A percentile compares a stretch with the other conserved stretches of the same genome.
These are phyloP conservation scores for Ceratocystis papillata DNA, from an alignment of 2,329 filamentous ascomycete genomes.

Conservation along the genomic window DNA sequence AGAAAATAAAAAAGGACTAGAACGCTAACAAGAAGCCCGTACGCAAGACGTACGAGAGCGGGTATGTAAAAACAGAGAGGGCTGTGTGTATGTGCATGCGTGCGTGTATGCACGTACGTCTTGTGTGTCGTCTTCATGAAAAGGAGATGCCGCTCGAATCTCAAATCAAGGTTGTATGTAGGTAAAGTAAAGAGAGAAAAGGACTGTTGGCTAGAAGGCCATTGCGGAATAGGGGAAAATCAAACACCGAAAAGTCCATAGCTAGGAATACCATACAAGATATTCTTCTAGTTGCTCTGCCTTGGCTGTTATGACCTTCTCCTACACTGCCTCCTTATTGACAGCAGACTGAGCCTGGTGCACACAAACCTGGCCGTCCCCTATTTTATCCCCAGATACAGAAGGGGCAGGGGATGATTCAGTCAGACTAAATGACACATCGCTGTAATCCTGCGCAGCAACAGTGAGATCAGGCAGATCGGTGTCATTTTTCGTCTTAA, in stretches of 20 bases:
- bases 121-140: too few species aligned
- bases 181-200: background rate
- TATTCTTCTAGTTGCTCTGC: background rate
- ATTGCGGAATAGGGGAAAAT: background rate
- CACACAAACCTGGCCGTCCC: background rate
- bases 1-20: background rate
- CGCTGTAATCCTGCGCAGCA: constrained; percentile 19
- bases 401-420: constrained; percentile 15
- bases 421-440: constrained; percentile 21
- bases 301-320: background rate
- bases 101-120: background rate
- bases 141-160: too few species aligned
- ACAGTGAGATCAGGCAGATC: constrained; percentile 16
- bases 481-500: background rate
- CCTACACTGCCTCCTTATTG: background rate
- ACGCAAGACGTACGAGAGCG: too few species aligned
- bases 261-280: background rate
- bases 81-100: background rate
- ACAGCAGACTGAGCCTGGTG: background rate
- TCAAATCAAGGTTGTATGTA: too few species aligned
- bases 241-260: background rate
- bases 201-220: background rate
- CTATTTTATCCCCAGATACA: background rate
- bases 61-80: background rate
- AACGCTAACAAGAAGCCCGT: too few species aligned